Evolutionary conservation across 2,329 filamentous ascomycete species (phyloP).

Genomic region (Beauveria rudraprayagi): DNA sequence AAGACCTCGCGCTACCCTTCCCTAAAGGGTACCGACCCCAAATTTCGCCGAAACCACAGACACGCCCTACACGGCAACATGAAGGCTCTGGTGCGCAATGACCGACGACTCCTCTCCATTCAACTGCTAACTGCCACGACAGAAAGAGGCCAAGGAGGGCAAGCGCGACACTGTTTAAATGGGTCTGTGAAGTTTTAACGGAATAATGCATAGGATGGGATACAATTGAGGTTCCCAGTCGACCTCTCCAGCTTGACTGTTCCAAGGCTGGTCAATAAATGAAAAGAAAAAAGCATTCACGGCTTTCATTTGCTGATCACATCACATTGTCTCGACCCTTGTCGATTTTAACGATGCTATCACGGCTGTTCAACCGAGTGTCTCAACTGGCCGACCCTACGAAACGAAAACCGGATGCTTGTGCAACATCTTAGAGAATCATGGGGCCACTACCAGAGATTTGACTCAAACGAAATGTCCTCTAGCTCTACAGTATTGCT

Average conservation of each 20-base stretch:
- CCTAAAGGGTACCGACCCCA: conserved; percentile 96
- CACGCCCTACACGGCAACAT: conserved; percentile 98
- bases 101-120: conserved; percentile 27
- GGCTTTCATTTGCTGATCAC: not conserved
- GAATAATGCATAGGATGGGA: conserved; percentile 12
- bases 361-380: not conserved
- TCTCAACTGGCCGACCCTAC: no score
- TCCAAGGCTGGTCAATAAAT: conserved; percentile 8
- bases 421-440: no score
- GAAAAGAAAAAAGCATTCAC: conserved; percentile 2
- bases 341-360: not conserved
- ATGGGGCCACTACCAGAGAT: no score
- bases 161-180: conserved; percentile 79
- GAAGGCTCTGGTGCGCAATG: conserved; percentile 79
- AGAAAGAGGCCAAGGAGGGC: conserved; percentile 98
- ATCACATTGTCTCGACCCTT: not conserved
- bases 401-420: no score
- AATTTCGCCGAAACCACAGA: conserved; percentile 99
- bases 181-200: not conserved
- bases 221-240: conserved; percentile 9
- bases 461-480: no score
- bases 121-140: conserved; percentile 26
- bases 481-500: no score
- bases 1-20: conserved; percentile 99
- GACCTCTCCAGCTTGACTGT: not conserved